phyloP scores from a whole-genome alignment of 192 early-diverging fungal species.

The Coemansia sp. region DNA sequence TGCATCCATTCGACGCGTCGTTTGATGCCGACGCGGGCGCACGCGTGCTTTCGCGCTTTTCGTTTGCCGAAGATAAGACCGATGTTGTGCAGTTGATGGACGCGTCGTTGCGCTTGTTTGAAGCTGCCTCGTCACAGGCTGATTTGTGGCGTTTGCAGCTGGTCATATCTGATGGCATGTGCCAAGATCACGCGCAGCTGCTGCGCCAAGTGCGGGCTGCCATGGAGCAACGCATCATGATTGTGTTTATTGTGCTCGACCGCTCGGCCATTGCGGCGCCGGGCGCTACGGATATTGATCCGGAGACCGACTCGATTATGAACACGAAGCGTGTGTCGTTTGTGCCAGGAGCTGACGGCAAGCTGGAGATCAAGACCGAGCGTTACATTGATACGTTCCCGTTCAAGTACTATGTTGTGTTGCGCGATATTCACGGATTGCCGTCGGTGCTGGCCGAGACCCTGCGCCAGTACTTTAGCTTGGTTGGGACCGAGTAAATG shows the following conservation, averaged over 20 bases:
- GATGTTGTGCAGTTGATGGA: conserved; percentile 86
- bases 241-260: conserved; percentile 96
- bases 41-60: conserved; percentile 83
- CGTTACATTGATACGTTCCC: conserved; percentile 96
- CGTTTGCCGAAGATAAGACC: conserved; percentile 89
- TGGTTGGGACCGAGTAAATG: conserved; percentile 59
- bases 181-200: conserved; percentile 89
- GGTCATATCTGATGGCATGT: conserved; percentile 95
- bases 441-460: conserved; percentile 89
- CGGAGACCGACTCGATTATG: conserved; percentile 71
- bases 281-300: conserved; percentile 15
- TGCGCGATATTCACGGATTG: conserved; percentile 83
- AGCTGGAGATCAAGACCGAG: conserved; percentile 66
- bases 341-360: conserved; percentile 59
- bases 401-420: conserved; percentile 94
- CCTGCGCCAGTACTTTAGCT: conserved; percentile 94
- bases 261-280: conserved; percentile 33
- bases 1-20: conserved; percentile 94
- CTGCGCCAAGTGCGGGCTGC: conserved; percentile 84
- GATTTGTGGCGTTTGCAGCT: conserved; percentile 97
- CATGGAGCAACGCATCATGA: conserved; percentile 82
- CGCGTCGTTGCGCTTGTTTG: conserved; percentile 75
- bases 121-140: conserved; percentile 51
- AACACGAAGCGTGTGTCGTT: conserved; percentile 89
- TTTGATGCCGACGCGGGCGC: conserved; percentile 91